Conservation (phyloP, 208 protist species). For the Naegleria lovaniensis region DNA sequence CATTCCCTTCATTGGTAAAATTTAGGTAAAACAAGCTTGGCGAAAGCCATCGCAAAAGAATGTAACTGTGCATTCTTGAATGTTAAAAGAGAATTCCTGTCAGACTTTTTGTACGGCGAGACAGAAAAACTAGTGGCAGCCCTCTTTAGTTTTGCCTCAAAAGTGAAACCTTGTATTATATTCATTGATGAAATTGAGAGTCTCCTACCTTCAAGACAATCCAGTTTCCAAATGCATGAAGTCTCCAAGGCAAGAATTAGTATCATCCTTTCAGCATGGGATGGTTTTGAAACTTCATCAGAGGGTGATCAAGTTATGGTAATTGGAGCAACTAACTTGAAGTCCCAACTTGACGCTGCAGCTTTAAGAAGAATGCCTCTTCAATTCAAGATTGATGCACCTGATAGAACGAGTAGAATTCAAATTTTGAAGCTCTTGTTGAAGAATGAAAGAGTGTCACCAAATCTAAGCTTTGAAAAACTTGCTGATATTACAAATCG, state of each 20-base stretch:
- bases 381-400: background rate
- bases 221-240: slow-evolving; percentile 36
- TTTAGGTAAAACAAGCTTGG: slow-evolving; percentile 77
- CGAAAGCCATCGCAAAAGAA: slow-evolving; percentile 75
- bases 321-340: slow-evolving; percentile 58
- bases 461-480: slow-evolving; percentile 32
- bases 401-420: background rate
- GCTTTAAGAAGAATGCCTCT: slow-evolving; percentile 9
- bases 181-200: slow-evolving; percentile 84
- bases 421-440: background rate
- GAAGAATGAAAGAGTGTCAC: background rate
- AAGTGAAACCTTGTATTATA: slow-evolving; percentile 70
- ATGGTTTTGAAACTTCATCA: slow-evolving; percentile 42
- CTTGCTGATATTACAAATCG: slow-evolving; percentile 64
- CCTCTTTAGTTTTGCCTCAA: slow-evolving; percentile 70
- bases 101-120: slow-evolving; percentile 60
- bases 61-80: slow-evolving; percentile 4
- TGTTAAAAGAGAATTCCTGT: background rate
- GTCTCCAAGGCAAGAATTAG: slow-evolving; percentile 42
- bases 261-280: slow-evolving; percentile 50
- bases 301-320: slow-evolving; percentile 29
- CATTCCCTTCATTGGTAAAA: too few relatives aligned
- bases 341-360: slow-evolving; percentile 31
- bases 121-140: slow-evolving; percentile 89
- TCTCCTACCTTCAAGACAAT: slow-evolving; percentile 67